Conservation (phyloP, 768 basidiomycete species). For the Thelephora ganbajun region DNA sequence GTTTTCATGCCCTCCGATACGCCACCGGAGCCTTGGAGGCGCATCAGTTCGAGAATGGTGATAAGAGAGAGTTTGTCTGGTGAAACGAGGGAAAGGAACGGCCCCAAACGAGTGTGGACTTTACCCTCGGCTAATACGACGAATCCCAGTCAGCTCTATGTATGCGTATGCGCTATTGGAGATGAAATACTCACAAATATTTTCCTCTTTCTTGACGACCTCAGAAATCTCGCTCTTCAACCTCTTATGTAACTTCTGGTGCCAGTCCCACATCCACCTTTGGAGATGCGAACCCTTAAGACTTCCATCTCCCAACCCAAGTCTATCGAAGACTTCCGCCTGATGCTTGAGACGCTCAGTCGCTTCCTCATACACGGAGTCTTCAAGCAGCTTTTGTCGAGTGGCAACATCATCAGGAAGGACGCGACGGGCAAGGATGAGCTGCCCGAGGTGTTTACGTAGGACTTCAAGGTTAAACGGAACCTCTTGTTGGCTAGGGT, state of each 20-base stretch:
- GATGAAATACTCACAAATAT: slow-evolving; percentile 10
- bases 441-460: slow-evolving; percentile 50
- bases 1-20: slow-evolving; percentile 84
- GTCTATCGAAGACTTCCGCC: slow-evolving; percentile 37
- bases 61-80: slow-evolving; percentile 75
- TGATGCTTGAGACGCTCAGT: slow-evolving; percentile 55
- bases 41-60: slow-evolving; percentile 82
- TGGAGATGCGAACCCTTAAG: slow-evolving; percentile 41
- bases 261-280: slow-evolving; percentile 83
- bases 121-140: slow-evolving; percentile 5
- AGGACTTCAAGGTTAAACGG: slow-evolving; percentile 69
- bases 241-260: slow-evolving; percentile 37
- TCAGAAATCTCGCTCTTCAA: slow-evolving; percentile 36
- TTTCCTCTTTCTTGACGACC: slow-evolving; percentile 25
- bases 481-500: slow-evolving; percentile 23
- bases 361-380: slow-evolving; percentile 77
- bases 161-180: neutral
- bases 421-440: slow-evolving; percentile 48
- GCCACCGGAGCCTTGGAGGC: slow-evolving; percentile 62
- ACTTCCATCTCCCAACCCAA: slow-evolving; percentile 36
- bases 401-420: slow-evolving; percentile 52
- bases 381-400: slow-evolving; percentile 74
- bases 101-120: slow-evolving; percentile 26
- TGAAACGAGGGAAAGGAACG: slow-evolving; percentile 64
- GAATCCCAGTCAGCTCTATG: neutral